Percentiles rank a stretch among this genome's conserved stretches.
Conservation (phyloP, 306 rosid species). For the Gynostemma pentaphyllum region DNA sequence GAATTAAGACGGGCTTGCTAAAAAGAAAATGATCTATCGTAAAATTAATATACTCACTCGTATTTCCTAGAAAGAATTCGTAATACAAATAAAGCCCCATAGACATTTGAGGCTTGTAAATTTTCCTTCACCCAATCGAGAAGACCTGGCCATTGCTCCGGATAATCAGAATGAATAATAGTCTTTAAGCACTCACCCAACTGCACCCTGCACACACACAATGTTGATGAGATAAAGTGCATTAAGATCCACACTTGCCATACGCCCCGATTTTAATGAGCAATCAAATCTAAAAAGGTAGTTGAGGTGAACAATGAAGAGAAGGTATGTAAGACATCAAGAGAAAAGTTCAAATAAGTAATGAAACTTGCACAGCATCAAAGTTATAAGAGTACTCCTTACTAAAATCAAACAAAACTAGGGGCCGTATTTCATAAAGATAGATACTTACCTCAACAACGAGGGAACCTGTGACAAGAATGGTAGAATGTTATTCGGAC, state of each 20-base stretch:
- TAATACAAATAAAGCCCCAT: conserved; percentile 81
- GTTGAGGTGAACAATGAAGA: background rate
- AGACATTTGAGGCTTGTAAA: conserved; percentile 80
- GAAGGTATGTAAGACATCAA: too few species aligned
- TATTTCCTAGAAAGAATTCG: conserved; percentile 95
- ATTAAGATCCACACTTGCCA: background rate
- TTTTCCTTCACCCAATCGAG: conserved; percentile 91
- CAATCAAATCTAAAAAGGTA: background rate
- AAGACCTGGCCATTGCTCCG: conserved; percentile 95
- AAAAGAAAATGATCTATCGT: background rate
- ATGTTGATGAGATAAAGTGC: background rate
- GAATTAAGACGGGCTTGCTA: background rate
- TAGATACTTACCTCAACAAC: conserved; percentile 50
- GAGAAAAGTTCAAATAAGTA: too few species aligned
- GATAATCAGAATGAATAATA: conserved; percentile 76
- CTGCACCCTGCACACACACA: conserved; percentile 50
- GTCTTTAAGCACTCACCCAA: conserved; percentile 97
- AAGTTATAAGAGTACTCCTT: too few species aligned
- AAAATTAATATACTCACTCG: conserved; percentile 46
- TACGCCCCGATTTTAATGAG: background rate
- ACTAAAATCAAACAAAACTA: too few species aligned
- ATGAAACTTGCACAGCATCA: background rate
- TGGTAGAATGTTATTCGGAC: conserved; percentile 75
- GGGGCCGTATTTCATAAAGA: background rate
- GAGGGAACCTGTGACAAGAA: conserved; percentile 84